These are phyloP conservation scores for Mycena albidolilacea DNA, from an alignment of 768 basidiomycete genomes.

Conservation along the genomic window DNA sequence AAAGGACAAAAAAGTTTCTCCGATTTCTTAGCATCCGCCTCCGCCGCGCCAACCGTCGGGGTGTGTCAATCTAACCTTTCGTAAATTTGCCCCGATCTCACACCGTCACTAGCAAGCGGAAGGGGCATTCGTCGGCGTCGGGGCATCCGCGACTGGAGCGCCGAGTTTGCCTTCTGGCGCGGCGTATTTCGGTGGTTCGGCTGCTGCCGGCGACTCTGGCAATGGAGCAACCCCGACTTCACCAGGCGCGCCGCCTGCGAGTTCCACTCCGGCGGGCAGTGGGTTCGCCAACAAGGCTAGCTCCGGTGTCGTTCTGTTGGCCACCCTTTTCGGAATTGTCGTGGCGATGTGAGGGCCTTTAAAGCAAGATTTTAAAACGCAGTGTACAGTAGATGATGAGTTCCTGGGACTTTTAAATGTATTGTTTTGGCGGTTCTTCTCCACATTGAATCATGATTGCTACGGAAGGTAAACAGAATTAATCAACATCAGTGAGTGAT, in stretches of 20 bases:
- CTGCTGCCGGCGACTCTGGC: background rate
- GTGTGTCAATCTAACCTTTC: background rate
- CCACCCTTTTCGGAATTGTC: slow-evolving; percentile 6
- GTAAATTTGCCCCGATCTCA: background rate
- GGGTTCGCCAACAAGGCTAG: slow-evolving; percentile 1
- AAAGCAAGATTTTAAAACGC: too few relatives aligned
- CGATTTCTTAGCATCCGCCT: background rate
- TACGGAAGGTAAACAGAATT: background rate
- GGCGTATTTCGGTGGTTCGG: background rate
- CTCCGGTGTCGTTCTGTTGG: background rate
- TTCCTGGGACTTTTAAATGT: too few relatives aligned
- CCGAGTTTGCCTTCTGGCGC: background rate
- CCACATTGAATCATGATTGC: too few relatives aligned
- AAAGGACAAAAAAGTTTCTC: background rate
- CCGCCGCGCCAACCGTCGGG: slow-evolving; percentile 5
- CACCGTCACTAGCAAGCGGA: slow-evolving; percentile 3
- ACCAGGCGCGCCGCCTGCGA: background rate
- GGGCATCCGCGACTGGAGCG: slow-evolving; percentile 9
- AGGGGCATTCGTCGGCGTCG: slow-evolving; percentile 14
- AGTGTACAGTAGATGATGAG: too few relatives aligned
- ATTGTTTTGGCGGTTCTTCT: too few relatives aligned
- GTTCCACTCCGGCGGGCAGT: background rate
- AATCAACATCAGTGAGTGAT: background rate
- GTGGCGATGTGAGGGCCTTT: slow-evolving; percentile 1
- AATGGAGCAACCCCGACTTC: background rate